Evolutionary conservation across 805 yeast genomes (phyloP).

Genomic region (Candida easanensis): DNA sequence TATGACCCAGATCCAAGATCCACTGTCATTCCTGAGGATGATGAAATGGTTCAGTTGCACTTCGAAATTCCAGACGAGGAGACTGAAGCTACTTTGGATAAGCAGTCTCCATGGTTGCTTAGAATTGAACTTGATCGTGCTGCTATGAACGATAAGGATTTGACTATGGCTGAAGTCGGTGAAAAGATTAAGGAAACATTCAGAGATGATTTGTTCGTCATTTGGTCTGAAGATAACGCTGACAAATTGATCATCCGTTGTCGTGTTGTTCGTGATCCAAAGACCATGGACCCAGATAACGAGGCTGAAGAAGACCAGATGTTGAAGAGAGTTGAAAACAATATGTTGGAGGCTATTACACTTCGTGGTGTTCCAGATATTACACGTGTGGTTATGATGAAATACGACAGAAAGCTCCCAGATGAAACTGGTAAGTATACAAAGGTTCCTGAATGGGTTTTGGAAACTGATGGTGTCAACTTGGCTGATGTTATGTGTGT

Average conservation of each 20-base stretch:
- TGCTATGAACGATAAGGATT: conserved; percentile 95
- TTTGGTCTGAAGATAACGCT: conserved; percentile 99
- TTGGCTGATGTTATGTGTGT: conserved; percentile 92
- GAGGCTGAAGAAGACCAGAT: conserved; percentile 97
- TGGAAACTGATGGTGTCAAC: conserved; percentile 98
- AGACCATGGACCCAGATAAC: conserved; percentile 86
- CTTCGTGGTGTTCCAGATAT: conserved; percentile 95
- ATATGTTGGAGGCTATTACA: conserved; percentile 93
- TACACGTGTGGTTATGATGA: conserved; percentile 77
- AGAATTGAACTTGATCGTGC: conserved; percentile 98
- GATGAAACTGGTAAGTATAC: conserved; percentile 82
- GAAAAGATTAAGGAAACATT: conserved; percentile 90
- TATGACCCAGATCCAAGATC: conserved; percentile 98
- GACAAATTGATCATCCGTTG: conserved; percentile 96
- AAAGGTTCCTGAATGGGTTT: conserved; percentile 94
- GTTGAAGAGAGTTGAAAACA: conserved; percentile 90
- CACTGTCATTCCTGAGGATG: conserved; percentile 95
- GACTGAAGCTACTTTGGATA: conserved; percentile 88
- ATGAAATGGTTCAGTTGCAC: conserved; percentile 95
- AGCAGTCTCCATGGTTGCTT: conserved; percentile 96
- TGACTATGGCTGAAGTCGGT: conserved; percentile 98
- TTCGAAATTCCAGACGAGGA: conserved; percentile 98
- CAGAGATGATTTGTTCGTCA: conserved; percentile 92
- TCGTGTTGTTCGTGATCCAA: conserved; percentile 96
- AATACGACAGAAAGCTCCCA: conserved; percentile 68